phyloP scores from a whole-genome alignment of 441 rosid species.

The Gossypium schwendimanii region DNA sequence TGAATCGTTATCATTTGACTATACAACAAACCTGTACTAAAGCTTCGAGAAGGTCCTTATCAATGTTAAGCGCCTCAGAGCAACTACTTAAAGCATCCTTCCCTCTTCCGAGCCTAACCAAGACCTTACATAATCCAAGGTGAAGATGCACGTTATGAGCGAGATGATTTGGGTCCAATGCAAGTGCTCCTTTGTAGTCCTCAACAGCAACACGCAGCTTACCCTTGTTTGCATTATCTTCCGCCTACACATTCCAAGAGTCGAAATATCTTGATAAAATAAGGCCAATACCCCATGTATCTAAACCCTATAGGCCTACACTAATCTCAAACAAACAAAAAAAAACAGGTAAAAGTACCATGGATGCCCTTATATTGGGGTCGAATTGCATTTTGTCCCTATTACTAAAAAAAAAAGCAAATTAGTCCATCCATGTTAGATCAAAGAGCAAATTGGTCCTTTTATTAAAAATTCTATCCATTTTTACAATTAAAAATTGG shows the following conservation, averaged over 20 bases:
- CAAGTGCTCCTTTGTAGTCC: constrained; percentile 79
- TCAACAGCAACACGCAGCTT: constrained; percentile 80
- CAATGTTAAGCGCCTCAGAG: constrained; percentile 68
- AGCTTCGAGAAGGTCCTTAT: constrained; percentile 75
- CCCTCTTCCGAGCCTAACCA: constrained; percentile 91
- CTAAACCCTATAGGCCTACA: neutral
- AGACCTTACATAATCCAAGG: constrained; percentile 83
- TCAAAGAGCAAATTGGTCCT: too few species aligned
- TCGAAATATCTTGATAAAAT: neutral
- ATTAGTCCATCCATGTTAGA: too few species aligned
- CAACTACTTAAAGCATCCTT: constrained; percentile 84
- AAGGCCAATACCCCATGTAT: neutral
- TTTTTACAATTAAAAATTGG: too few species aligned
- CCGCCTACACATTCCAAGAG: constrained; percentile 51
- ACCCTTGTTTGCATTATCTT: constrained; percentile 78
- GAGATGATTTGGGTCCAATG: constrained; percentile 76
- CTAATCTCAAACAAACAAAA: constrained; percentile 1
- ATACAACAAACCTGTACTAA: constrained; percentile 63
- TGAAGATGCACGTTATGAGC: constrained; percentile 87
- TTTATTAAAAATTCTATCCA: too few species aligned
- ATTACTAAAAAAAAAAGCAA: too few species aligned
- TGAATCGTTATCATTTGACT: neutral
- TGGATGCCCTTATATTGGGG: too few species aligned
- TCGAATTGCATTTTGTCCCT: too few species aligned
- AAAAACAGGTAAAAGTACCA: neutral